Conservation (phyloP, 177 flowering plant genomes). For the Tripterygium wilfordii region DNA sequence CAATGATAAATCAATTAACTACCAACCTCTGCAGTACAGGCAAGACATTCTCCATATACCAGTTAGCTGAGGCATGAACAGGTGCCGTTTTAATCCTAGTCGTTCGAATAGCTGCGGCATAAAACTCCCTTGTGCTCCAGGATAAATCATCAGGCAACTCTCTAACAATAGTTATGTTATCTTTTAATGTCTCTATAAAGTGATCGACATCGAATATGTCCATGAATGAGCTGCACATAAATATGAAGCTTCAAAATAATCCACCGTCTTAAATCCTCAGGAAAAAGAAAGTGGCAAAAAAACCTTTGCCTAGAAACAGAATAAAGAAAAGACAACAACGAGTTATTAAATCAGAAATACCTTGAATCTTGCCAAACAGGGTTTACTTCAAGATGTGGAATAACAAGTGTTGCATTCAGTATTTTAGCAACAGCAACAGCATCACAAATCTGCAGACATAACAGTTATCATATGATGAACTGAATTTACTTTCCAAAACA, state of each 20-base stretch:
- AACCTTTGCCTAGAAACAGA: too few relatives aligned
- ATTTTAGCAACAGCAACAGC: constrained; percentile 98
- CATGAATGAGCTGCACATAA: constrained; percentile 69
- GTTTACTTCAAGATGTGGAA: constrained; percentile 91
- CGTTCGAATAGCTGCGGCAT: constrained; percentile 84
- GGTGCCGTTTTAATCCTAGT: constrained; percentile 92
- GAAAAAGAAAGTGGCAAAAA: too few relatives aligned
- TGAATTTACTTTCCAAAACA: neutral
- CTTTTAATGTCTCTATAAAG: constrained; percentile 78
- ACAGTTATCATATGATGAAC: constrained; percentile 4
- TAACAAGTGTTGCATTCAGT: constrained; percentile 93
- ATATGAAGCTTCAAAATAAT: constrained; percentile 12
- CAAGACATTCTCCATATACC: constrained; percentile 89
- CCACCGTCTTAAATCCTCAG: too few relatives aligned
- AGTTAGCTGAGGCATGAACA: constrained; percentile 89
- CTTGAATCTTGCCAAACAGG: constrained; percentile 98
- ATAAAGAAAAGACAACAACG: too few relatives aligned
- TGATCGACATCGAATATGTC: constrained; percentile 97
- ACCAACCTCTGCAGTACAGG: constrained; percentile 83
- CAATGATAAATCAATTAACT: neutral
- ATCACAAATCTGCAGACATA: constrained; percentile 68
- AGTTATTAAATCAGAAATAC: too few relatives aligned
- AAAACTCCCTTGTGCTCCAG: constrained; percentile 99
- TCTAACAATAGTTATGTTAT: constrained; percentile 75
- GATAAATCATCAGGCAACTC: constrained; percentile 75